These are phyloP conservation scores for Tolypocladium tundrense DNA, from an alignment of 2,329 filamentous ascomycete genomes.

Conservation along the genomic window DNA sequence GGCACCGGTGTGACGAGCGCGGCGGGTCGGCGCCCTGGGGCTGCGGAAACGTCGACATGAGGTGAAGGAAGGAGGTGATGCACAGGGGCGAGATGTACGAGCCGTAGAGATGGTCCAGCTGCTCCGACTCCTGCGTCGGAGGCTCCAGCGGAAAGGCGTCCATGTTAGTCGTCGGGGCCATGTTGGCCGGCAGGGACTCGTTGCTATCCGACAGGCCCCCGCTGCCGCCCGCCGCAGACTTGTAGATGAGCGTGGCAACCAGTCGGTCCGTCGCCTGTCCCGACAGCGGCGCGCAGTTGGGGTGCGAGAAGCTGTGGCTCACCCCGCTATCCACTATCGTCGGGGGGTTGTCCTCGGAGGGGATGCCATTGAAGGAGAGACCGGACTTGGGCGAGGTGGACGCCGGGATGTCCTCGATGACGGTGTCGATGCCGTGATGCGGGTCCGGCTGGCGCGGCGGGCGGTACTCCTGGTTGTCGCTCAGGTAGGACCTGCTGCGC, in stretches of 20 bases:
- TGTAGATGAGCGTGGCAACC: slow-evolving; percentile 56
- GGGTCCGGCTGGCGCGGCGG: slow-evolving; percentile 43
- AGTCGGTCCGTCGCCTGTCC: slow-evolving; percentile 40
- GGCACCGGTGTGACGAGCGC: slow-evolving; percentile 52
- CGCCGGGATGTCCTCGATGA: slow-evolving; percentile 44
- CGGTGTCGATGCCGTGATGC: slow-evolving; percentile 54
- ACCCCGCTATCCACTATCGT: slow-evolving; percentile 52
- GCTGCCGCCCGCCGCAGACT: slow-evolving; percentile 19
- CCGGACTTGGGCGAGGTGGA: slow-evolving; percentile 29
- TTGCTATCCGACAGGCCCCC: slow-evolving; percentile 16
- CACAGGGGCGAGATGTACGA: slow-evolving; percentile 56
- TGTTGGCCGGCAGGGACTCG: slow-evolving; percentile 35
- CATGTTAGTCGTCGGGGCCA: slow-evolving; percentile 48
- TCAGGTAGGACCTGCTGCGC: slow-evolving; percentile 52
- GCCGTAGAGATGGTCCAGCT: slow-evolving; percentile 55
- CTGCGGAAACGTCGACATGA: slow-evolving; percentile 53
- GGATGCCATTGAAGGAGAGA: slow-evolving; percentile 48
- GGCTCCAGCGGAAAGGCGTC: slow-evolving; percentile 52
- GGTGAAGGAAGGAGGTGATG: slow-evolving; percentile 54
- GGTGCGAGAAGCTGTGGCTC: slow-evolving; percentile 52
- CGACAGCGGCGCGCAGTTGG: slow-evolving; percentile 46
- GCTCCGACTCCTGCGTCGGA: slow-evolving; percentile 41
- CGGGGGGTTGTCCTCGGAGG: slow-evolving; percentile 47
- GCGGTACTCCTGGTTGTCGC: slow-evolving; percentile 54
- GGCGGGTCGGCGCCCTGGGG: slow-evolving; percentile 40